Base-by-base conservation (phyloP, 2,329 filamentous ascomycete species). In the Xylaria sp. region DNA sequence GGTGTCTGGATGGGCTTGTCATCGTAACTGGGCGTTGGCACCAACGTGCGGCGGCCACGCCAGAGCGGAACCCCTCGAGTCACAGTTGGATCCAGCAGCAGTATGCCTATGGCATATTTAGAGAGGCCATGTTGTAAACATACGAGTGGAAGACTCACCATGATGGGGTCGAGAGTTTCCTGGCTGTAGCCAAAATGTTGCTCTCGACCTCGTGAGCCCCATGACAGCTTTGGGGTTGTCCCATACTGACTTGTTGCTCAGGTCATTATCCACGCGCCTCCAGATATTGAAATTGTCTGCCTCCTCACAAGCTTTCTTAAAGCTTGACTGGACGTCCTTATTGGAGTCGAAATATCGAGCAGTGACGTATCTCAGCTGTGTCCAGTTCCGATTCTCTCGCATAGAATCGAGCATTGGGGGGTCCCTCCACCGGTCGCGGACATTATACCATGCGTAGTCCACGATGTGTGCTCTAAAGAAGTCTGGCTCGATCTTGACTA, bases 401-500 rank as follows among this genome's bases (percentile, higher is more conserved):
- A 64, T 62, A n/a, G 67, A 57, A 35, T 66, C 65, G 3, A 70
- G 65, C 35, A 63, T 57, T 1, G 69, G 65, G 10, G 68, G 66
- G 37, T 67, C 65, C n/a, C 65, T 61, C 67, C 65, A 70, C 16
- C 63, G 62, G 54, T 70, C 69, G 53, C 63, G 66, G 6, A 69
- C 63, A 34, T 70, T 70, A 23, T 65, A 63, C 68, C 68, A 70
- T 0, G 64, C 63, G 34, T 61, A 66, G 54, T 69, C 68, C 1
- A 60, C 55, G 4, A 70, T 63, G 16, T 70, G 68, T 1, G 66
- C 64, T 23, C 68, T 55, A 16, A 68, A 66, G n/a, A 65, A 59
- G 10, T 66, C 65, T 13, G 65, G 63, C 8, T 66, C 63, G 10
- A 66, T 60, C 8, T 58, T 55, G 16, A 65, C 62, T 64, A 48